Evolutionary conservation across 148 eudicot species (phyloP).

Genomic region (Chenopodium berlandieri): DNA sequence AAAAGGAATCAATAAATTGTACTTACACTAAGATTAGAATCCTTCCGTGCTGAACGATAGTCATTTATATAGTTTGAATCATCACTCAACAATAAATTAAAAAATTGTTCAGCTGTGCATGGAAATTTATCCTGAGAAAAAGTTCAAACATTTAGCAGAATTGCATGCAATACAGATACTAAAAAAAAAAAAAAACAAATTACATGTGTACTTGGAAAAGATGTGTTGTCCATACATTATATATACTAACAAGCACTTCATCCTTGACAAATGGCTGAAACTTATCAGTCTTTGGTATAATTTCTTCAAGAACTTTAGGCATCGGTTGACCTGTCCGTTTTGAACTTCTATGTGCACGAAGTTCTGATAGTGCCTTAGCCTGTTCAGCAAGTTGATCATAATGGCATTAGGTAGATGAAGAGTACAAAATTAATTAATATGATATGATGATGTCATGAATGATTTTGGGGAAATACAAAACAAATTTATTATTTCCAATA

Average conservation of each 20-base stretch:
- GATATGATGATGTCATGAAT: too few relatives aligned
- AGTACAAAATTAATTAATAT: too few relatives aligned
- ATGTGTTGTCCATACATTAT: slow-evolving; percentile 47
- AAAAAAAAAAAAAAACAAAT: background rate
- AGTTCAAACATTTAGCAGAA: slow-evolving; percentile 10
- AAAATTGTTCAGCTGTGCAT: slow-evolving; percentile 75
- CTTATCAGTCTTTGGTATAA: slow-evolving; percentile 44
- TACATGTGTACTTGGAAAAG: background rate
- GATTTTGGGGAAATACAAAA: too few relatives aligned
- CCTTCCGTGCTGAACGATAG: slow-evolving; percentile 75
- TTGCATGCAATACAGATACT: background rate
- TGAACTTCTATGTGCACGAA: slow-evolving; percentile 88
- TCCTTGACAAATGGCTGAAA: slow-evolving; percentile 80
- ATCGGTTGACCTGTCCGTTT: slow-evolving; percentile 41
- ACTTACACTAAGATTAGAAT: slow-evolving; percentile 66
- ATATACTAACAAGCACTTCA: slow-evolving; percentile 61
- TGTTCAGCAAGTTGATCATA: slow-evolving; percentile 29
- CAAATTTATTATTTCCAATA: too few relatives aligned
- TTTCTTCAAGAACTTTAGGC: slow-evolving; percentile 54
- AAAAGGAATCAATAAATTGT: background rate
- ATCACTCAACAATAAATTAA: slow-evolving; percentile 66
- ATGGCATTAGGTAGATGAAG: background rate
- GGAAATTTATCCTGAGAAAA: slow-evolving; percentile 65
- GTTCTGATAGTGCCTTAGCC: slow-evolving; percentile 80
- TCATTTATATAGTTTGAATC: slow-evolving; percentile 62